A percentile compares a stretch with the other conserved stretches of the same genome.
Conservation (phyloP, 345 rosid species). For the Raphanus raphanistrum region DNA sequence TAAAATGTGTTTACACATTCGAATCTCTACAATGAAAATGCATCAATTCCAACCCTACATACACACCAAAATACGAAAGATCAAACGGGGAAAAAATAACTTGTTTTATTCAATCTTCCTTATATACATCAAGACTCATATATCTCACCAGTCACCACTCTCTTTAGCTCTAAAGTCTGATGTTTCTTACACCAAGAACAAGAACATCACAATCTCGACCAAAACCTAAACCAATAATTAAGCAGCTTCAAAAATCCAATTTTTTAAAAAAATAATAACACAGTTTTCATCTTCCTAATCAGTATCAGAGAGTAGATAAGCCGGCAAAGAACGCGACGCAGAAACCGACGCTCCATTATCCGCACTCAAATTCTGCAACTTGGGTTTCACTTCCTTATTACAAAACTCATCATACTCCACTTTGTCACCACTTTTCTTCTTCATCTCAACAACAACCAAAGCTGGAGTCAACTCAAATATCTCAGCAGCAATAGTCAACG, state of each 20-base stretch:
- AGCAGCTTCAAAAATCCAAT: background rate
- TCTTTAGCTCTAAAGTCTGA: conserved; percentile 16
- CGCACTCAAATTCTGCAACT: conserved; percentile 55
- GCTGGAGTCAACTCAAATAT: conserved; percentile 64
- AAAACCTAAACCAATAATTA: background rate
- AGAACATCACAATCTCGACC: conserved; percentile 16
- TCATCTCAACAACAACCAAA: conserved; percentile 81
- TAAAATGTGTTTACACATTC: no score
- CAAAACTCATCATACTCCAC: conserved; percentile 85
- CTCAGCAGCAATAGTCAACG: conserved; percentile 60
- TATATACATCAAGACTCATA: conserved; percentile 25
- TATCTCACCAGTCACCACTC: conserved; percentile 23
- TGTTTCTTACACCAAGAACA: conserved; percentile 24
- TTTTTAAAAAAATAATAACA: background rate
- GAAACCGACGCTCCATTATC: conserved; percentile 44
- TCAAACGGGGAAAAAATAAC: background rate
- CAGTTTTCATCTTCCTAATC: conserved; percentile 35
- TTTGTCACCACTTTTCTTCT: conserved; percentile 87
- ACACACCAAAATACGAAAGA: background rate
- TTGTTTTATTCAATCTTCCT: conserved; percentile 11
- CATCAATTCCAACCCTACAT: background rate
- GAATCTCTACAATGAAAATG: no score
- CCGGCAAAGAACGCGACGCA: conserved; percentile 16
- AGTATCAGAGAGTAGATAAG: conserved; percentile 61
- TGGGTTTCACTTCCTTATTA: conserved; percentile 71